These are phyloP conservation scores for Penicillium fimorum DNA, from an alignment of 495 filamentous ascomycete species.

Conservation along the genomic window DNA sequence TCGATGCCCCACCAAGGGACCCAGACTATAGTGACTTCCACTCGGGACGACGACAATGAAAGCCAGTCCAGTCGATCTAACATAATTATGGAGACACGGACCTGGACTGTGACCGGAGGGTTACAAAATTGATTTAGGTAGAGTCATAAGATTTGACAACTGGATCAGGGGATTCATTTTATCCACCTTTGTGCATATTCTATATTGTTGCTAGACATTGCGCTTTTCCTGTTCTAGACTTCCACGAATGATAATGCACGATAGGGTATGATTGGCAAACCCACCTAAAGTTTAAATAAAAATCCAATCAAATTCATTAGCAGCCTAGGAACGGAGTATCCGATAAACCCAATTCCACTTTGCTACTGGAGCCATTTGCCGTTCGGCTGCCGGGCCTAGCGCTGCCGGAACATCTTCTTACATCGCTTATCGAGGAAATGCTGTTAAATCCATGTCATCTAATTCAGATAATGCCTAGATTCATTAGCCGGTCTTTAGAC, in stretches of 20 bases:
- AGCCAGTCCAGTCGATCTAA: slow-evolving; percentile 32
- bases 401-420: too few species aligned
- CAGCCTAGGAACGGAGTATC: too few species aligned
- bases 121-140: not conserved
- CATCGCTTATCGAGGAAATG: too few species aligned
- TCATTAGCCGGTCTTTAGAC: not conserved
- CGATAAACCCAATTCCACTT: too few species aligned
- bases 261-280: too few species aligned
- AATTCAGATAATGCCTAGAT: not conserved
- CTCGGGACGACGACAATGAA: slow-evolving; percentile 26
- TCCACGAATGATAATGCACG: too few species aligned
- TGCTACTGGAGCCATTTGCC: too few species aligned
- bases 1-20: slow-evolving; percentile 11
- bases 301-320: too few species aligned
- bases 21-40: slow-evolving; percentile 15
- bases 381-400: too few species aligned
- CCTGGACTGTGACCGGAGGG: slow-evolving; percentile 23
- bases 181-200: not conserved
- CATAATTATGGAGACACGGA: slow-evolving; percentile 32
- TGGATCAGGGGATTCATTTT: not conserved
- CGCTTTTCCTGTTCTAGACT: not conserved
- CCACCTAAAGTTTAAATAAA: too few species aligned
- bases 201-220: not conserved
- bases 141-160: not conserved
- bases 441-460: not conserved